Evolutionary conservation across 495 filamentous ascomycete species (phyloP).

Genomic region (Annulohypoxylon maeteangense): DNA sequence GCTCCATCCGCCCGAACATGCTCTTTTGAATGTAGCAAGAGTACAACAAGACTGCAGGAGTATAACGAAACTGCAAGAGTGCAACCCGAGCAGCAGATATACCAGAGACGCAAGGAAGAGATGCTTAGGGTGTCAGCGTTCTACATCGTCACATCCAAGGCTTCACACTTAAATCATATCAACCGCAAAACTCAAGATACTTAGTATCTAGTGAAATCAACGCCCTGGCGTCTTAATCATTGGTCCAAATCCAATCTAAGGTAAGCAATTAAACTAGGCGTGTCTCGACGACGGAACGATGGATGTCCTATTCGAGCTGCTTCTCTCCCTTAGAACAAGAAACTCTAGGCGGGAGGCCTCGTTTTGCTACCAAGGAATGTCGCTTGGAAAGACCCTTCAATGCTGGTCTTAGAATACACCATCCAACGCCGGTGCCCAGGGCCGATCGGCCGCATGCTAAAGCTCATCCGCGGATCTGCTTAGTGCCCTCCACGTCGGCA

Average conservation of each 20-base stretch:
- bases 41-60: too few species aligned
- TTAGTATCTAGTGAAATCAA: neutral
- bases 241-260: neutral
- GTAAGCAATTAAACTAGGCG: neutral
- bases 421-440: constrained; percentile 34
- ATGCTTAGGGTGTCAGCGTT: neutral
- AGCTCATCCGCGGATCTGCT: constrained; percentile 21
- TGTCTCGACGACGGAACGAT: neutral
- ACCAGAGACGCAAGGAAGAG: neutral
- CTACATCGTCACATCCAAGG: neutral
- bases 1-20: too few species aligned
- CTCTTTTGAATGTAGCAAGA: too few species aligned
- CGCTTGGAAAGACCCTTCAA: neutral
- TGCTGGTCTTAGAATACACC: constrained; percentile 24
- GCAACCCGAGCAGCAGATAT: too few species aligned
- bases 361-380: neutral
- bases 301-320: neutral
- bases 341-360: neutral
- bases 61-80: too few species aligned
- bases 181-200: neutral
- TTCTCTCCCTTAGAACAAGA: neutral
- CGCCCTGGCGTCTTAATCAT: constrained; percentile 1
- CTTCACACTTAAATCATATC: neutral
- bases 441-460: constrained; percentile 18
- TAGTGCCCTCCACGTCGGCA: constrained; percentile 22